phyloP scores from a whole-genome alignment of 768 basidiomycete genomes.

The Suillus placidus region DNA sequence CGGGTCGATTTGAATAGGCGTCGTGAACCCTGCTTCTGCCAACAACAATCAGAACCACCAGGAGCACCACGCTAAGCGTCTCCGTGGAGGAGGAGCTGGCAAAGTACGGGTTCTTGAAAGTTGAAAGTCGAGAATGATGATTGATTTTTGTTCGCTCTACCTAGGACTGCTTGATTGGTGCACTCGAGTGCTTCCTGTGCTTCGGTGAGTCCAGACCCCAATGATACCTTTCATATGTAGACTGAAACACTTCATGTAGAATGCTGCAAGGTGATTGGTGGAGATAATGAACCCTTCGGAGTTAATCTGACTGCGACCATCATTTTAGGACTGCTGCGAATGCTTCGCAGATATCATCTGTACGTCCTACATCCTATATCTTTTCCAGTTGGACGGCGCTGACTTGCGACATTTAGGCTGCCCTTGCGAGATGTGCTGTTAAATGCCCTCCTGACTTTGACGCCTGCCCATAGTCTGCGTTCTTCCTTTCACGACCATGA shows the following conservation, averaged over 20 bases:
- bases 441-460: neutral
- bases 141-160: slow-evolving; percentile 5
- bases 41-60: slow-evolving; percentile 41
- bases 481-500: neutral
- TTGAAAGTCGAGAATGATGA: neutral
- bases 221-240: neutral
- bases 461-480: neutral
- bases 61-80: slow-evolving; percentile 51
- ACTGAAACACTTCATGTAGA: slow-evolving; percentile 40
- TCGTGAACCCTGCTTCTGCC: slow-evolving; percentile 47
- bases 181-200: slow-evolving; percentile 70
- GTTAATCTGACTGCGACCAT: neutral
- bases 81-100: slow-evolving; percentile 73
- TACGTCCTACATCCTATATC: slow-evolving; percentile 36
- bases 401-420: slow-evolving; percentile 49
- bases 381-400: neutral
- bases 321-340: slow-evolving; percentile 65
- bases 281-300: neutral
- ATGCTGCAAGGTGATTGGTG: slow-evolving; percentile 61
- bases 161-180: slow-evolving; percentile 69
- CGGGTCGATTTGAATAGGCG: slow-evolving; percentile 35
- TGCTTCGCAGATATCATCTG: slow-evolving; percentile 72
- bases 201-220: slow-evolving; percentile 51
- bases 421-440: slow-evolving; percentile 64
- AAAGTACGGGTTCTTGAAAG: slow-evolving; percentile 44